Conservation (phyloP, 768 basidiomycete genomes). For the Sporobolomyces phaffii region DNA sequence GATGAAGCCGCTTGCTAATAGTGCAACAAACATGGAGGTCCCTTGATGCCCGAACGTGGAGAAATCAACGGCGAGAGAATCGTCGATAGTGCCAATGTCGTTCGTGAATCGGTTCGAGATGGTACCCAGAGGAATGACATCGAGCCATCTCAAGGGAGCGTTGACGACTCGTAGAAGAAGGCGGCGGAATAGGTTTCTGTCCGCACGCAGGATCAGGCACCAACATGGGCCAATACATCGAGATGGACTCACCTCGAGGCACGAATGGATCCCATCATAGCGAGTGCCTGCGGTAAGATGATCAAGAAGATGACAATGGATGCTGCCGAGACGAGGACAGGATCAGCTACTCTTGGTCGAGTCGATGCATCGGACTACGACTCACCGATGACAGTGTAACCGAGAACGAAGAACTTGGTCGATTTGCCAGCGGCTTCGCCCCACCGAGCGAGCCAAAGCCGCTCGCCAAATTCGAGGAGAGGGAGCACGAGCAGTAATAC, state of each 20-base stretch:
- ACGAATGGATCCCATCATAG: background rate
- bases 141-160: constrained; percentile 65
- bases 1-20: constrained; percentile 58
- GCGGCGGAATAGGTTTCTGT: constrained; percentile 51
- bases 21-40: constrained; percentile 53
- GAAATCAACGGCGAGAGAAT: constrained; percentile 14
- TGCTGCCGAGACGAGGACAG: no score
- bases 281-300: background rate
- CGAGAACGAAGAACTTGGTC: background rate
- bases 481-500: constrained; percentile 11
- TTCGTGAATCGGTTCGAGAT: constrained; percentile 70
- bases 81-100: constrained; percentile 50
- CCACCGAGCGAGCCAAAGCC: constrained; percentile 26
- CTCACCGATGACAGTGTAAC: constrained; percentile 13
- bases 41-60: constrained; percentile 10
- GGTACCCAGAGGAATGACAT: constrained; percentile 66
- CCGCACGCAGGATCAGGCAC: background rate
- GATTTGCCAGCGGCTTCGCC: background rate
- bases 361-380: no score
- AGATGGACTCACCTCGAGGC: constrained; percentile 6
- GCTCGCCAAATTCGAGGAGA: constrained; percentile 18
- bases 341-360: no score
- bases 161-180: constrained; percentile 57
- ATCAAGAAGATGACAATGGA: background rate
- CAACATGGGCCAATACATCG: background rate